A percentile compares a stretch with the other conserved stretches of the same genome.
phyloP scores from a whole-genome alignment of 2,329 filamentous ascomycete species.

The Metarhizium brunneum region DNA sequence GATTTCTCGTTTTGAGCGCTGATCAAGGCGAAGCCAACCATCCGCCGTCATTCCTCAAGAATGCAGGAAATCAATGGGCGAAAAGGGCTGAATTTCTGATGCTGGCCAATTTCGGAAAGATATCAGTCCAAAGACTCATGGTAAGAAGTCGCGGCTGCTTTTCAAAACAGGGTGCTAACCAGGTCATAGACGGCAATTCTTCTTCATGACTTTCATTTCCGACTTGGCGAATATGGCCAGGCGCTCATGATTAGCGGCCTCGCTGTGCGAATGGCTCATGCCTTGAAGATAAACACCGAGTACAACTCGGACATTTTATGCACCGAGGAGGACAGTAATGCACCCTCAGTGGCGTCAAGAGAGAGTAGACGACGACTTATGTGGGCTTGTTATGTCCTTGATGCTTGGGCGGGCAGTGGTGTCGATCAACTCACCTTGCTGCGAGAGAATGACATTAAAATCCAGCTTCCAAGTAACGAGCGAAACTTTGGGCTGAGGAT shows the following conservation, averaged over 20 bases:
- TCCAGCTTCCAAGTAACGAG: slow-evolving; percentile 30
- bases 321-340: slow-evolving; percentile 18
- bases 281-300: slow-evolving; percentile 30
- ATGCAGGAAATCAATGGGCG: slow-evolving; percentile 29
- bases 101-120: slow-evolving; percentile 28
- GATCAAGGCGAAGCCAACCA: slow-evolving; percentile 20
- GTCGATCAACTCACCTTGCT: slow-evolving; percentile 29
- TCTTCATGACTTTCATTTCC: slow-evolving; percentile 30
- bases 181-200: slow-evolving; percentile 23
- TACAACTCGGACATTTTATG: slow-evolving; percentile 28
- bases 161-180: neutral
- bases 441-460: slow-evolving; percentile 31
- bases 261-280: slow-evolving; percentile 31
- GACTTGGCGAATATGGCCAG: slow-evolving; percentile 28
- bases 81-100: slow-evolving; percentile 26
- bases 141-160: slow-evolving; percentile 11
- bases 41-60: slow-evolving; percentile 19
- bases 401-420: slow-evolving; percentile 30
- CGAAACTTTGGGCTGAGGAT: slow-evolving; percentile 32
- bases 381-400: slow-evolving; percentile 33
- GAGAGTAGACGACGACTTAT: slow-evolving; percentile 30
- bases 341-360: slow-evolving; percentile 26
- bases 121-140: slow-evolving; percentile 30
- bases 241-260: slow-evolving; percentile 32
- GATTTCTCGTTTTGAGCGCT: slow-evolving; percentile 24